These are phyloP conservation scores for Leccinum fuscescens DNA, from an alignment of 1,284 basidiomycete genomes.

Conservation along the genomic window DNA sequence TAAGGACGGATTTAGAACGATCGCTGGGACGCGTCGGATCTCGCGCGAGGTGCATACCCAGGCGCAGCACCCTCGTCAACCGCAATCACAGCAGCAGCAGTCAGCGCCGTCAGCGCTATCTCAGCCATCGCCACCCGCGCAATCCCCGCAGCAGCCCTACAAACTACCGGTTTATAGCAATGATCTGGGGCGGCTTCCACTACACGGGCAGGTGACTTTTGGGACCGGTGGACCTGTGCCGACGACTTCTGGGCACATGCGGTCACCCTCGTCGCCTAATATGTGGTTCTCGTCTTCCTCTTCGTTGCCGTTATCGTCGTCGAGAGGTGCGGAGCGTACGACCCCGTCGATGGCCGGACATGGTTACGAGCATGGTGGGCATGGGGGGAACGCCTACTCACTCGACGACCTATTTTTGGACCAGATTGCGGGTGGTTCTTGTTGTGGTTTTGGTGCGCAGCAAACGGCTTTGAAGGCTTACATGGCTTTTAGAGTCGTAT, in stretches of 20 bases:
- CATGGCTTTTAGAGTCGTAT: no score
- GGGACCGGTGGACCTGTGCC: background rate
- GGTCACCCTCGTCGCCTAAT: conserved; percentile 11
- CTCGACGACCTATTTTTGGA: conserved; percentile 30
- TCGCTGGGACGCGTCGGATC: conserved; percentile 36
- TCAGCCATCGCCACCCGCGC: background rate
- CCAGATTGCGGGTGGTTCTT: conserved; percentile 17
- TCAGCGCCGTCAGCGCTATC: background rate
- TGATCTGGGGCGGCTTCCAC: conserved; percentile 54
- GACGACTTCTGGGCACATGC: conserved; percentile 4
- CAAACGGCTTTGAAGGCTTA: background rate
- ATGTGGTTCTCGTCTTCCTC: conserved; percentile 22
- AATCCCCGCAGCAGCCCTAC: conserved; percentile 6
- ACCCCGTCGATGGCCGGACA: conserved; percentile 4
- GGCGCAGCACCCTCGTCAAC: conserved; percentile 15
- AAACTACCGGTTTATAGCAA: conserved; percentile 56
- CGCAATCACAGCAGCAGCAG: conserved; percentile 1
- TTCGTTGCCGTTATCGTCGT: background rate
- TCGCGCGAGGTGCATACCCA: conserved; percentile 21
- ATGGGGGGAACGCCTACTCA: conserved; percentile 9
- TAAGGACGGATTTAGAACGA: conserved; percentile 24
- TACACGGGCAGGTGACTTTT: conserved; percentile 41
- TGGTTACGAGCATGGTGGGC: conserved; percentile 3
- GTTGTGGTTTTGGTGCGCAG: conserved; percentile 9
- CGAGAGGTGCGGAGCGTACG: background rate